Evolutionary conservation across 73 alveolate species (phyloP), one percentile per base, ranked within the genome.

Genomic region (Paraurostyla sp.): DNA sequence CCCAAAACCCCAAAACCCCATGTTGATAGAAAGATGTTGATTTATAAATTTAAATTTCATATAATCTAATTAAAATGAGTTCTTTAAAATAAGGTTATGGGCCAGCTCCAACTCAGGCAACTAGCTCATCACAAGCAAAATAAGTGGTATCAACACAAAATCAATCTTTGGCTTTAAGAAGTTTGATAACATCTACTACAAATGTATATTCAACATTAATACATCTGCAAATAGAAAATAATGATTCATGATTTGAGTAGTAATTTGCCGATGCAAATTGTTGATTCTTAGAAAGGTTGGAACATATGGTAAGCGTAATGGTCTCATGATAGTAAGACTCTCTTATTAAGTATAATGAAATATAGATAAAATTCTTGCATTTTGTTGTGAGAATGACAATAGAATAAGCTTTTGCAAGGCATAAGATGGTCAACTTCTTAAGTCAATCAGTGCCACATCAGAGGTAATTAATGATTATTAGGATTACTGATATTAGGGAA

Each of bases 241-340:
- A 25, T 60, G 6, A 20, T 60, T 27, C 78, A 60, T 60, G 78
- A 60, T 30, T 30, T 60, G 27, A 50, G 78, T 3, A 60, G 50
- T 30, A 30, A 11, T 20, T 16, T 23, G 9, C 78, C 78, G 13
- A 9, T 33, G 4, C 3, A 20, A 9, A 60, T 69, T 9, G 40
- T 43, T 9, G 84, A 69, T 36, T 33, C 68, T n/a, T 32, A 69
- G n/a, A 41, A 46, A 69, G 84, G 84, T 4, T 69, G 84, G 84
- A 69, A 69, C 16, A 25, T 69, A n/a, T 42, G 62, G 62, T 41
- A 33, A 41, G 62, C 84, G 6, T 11, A n/a, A 2, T 69, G 58
- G 58, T 27, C 84, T 36, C 84, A 69, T 69, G 62, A 69, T 36
- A 69, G 84, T 69, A 69, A 38, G 54, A 30, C 7, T 25, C 22